Evolutionary conservation across 768 basidiomycete species (phyloP).

Genomic region (Amanita subjunquillea): DNA sequence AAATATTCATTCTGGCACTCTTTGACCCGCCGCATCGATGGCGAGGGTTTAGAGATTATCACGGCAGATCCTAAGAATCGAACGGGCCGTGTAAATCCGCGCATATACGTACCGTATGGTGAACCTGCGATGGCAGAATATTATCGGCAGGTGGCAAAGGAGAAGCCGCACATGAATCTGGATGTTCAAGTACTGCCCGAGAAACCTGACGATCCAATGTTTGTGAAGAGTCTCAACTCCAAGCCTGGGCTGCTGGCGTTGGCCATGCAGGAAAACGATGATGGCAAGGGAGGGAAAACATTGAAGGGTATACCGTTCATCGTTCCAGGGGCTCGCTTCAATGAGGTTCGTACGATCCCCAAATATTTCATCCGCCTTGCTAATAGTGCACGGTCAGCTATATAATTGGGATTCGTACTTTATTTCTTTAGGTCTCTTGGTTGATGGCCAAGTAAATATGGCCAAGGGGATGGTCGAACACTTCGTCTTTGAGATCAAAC

Average conservation of each 20-base stretch:
- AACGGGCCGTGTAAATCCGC: conserved; percentile 78
- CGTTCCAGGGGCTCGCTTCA: conserved; percentile 92
- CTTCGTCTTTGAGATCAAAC: conserved; percentile 98
- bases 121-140: conserved; percentile 94
- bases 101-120: conserved; percentile 90
- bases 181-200: conserved; percentile 86
- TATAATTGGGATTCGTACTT: conserved; percentile 98
- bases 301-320: conserved; percentile 94
- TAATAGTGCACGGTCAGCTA: conserved; percentile 33
- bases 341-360: conserved; percentile 50
- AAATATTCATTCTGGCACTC: conserved; percentile 98
- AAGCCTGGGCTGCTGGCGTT: conserved; percentile 92
- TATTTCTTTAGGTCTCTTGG: conserved; percentile 85
- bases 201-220: conserved; percentile 78
- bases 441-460: conserved; percentile 89
- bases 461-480: conserved; percentile 98
- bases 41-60: conserved; percentile 93
- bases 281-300: conserved; percentile 66
- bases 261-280: conserved; percentile 89
- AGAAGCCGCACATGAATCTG: conserved; percentile 90
- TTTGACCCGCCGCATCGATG: conserved; percentile 92
- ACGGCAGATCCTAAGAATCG: conserved; percentile 98
- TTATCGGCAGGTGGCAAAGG: conserved; percentile 81
- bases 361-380: conserved; percentile 1
- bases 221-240: conserved; percentile 87